Evolutionary conservation across 768 basidiomycete species (phyloP).

Genomic region (Leucogyrophana mollusca): DNA sequence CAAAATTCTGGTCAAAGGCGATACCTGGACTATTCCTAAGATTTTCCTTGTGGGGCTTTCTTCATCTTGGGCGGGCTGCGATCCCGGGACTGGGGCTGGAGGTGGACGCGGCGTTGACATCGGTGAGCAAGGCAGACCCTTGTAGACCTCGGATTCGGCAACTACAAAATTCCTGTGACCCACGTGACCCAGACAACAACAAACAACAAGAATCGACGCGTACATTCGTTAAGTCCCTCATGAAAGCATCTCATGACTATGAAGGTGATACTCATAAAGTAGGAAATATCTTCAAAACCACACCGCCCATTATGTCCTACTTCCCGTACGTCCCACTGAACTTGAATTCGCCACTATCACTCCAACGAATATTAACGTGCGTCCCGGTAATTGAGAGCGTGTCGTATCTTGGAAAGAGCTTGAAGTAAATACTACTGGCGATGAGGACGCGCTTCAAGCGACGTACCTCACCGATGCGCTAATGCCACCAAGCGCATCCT

Average conservation of each 20-base stretch:
- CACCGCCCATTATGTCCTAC: too few relatives aligned
- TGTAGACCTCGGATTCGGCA: too few relatives aligned
- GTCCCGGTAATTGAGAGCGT: slow-evolving; percentile 36
- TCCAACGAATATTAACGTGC: slow-evolving; percentile 46
- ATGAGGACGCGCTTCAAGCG: background rate
- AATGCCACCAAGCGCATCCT: slow-evolving; percentile 32
- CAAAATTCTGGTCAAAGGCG: slow-evolving; percentile 2
- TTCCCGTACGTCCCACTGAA: slow-evolving; percentile 50
- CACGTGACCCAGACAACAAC: too few relatives aligned
- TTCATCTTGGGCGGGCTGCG: slow-evolving; percentile 25
- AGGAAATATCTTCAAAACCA: too few relatives aligned
- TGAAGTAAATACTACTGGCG: background rate
- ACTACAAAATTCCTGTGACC: too few relatives aligned
- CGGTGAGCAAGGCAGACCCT: too few relatives aligned
- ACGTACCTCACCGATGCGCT: slow-evolving; percentile 36
- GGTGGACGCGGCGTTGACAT: too few relatives aligned
- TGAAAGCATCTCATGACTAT: too few relatives aligned
- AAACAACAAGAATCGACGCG: too few relatives aligned
- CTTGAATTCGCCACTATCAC: slow-evolving; percentile 53
- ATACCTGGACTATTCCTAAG: slow-evolving; percentile 42
- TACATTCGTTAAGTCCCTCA: too few relatives aligned
- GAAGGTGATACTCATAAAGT: too few relatives aligned
- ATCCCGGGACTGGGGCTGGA: slow-evolving; percentile 18
- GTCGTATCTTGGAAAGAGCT: slow-evolving; percentile 33
- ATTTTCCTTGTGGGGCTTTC: slow-evolving; percentile 36